Base-by-base conservation (phyloP, 176 grass and related monocot genomes). In the Alloteropsis semialata region DNA sequence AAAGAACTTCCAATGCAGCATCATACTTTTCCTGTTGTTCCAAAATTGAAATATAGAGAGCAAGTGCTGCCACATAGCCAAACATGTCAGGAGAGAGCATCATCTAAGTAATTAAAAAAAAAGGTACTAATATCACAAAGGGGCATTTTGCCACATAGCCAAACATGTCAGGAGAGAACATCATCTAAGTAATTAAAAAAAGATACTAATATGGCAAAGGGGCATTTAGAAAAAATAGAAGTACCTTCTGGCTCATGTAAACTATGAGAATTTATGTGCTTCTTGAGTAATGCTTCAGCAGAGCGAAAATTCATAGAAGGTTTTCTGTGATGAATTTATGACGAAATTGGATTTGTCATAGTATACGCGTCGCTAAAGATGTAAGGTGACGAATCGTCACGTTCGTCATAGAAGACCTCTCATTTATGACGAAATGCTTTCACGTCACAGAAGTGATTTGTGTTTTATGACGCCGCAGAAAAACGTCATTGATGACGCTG, bases 1-100 rank as follows among this genome's bases (percentile, higher is more conserved):
- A 96, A 85, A 99, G 88, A 77, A 99, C 76, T 87, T 99, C 93
- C 81, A 96, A 79, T 68, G 97, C 93, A 79, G 81, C 57, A 65
- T 92, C 97, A 85, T 88, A 99, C 68, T 99, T 99, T 75, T 73
- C 69, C 85, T 99, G 93, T 77, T 99, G 91, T 88, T 99, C 97
- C 85, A 99, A 76, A 80, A 99, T 87, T 87, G 97, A 94, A 85
- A 99, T 76, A 67, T 94, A 96, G 50, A 99, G 83, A 44, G 84
- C 44, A 8, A 99, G 89, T 42, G 96, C 96, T 99, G 89, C 53
- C 86, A 83, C 34, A 77, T 64, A 71, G 22, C 53, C 71, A 85
- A 69, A 69, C 6, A 72, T 55, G 66, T 93, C 48, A 89, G 32
- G 50, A 83, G 50, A 84, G 49, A 38, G 78, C 72, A 84, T n/a